Evolutionary conservation across 495 filamentous ascomycete species (phyloP), one percentile per base, ranked within the genome.

Genomic region (Penicillium maclennaniae): DNA sequence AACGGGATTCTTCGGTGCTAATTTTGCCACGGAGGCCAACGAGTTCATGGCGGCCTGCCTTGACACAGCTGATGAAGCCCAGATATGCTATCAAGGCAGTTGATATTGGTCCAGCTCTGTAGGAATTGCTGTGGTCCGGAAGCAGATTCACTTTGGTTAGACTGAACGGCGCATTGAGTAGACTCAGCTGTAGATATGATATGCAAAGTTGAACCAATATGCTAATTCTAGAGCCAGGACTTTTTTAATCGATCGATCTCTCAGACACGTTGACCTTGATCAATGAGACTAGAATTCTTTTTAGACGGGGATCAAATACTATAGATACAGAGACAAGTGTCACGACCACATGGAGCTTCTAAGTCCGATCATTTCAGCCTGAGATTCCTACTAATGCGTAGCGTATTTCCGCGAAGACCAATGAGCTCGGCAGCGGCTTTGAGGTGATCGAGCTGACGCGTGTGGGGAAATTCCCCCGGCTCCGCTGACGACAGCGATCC

Each of bases 11-110:
- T 84, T 83, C 54, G 71, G 77, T 56, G 47, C 74, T 27, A 80
- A 81, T 8, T 84, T 83, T 64, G 74, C 81, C 28, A 71, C 62
- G 23, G 82, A 84, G 59, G 73, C 76, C 21, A 79, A 79, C 43
- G 79, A 84, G 59, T 84, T 82, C 53, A 79, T 77, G 10, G 76
- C 65, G 16, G 68, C 68, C 1, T 77, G 75, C 50, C 56, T 86
- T 46, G 79, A 83, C 50, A 70, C 61, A 68, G 36, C 49, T 84
- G 7, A 71, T 84, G 53, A 76, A 77, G 63, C 53, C 83, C 41
- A 66, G 53, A 17, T 77, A 76, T 20, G 79, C 79, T 38, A 75
- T 84, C 28, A 69, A 80, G 64, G 79, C 82, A 7, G 77, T 85
- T 14, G 69, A 74, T 65, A 82, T 85, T 64, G 82, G 77, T 6